phyloP scores from a whole-genome alignment of 768 basidiomycete genomes.

The Leucosporidium yakuticum region DNA sequence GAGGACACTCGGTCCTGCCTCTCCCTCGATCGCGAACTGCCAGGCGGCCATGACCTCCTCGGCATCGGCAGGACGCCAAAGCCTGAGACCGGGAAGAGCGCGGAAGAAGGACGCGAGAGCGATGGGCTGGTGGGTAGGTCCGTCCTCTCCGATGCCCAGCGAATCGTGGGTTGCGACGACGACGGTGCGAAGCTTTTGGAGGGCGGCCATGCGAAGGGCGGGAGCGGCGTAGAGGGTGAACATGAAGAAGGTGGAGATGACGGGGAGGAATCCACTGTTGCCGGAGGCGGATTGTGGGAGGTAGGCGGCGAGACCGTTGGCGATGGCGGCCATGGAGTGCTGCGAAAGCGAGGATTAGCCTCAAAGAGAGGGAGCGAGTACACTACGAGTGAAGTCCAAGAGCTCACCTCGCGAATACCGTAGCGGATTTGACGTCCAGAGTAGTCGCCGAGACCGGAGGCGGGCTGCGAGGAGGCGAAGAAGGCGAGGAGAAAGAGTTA shows the following conservation, averaged over 20 bases:
- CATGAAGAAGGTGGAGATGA: constrained; percentile 79
- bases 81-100: constrained; percentile 78
- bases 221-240: constrained; percentile 55
- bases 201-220: constrained; percentile 80
- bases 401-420: constrained; percentile 7
- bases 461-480: constrained; percentile 86
- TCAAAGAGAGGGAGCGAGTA: too few relatives aligned
- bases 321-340: constrained; percentile 92
- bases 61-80: constrained; percentile 67
- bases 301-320: constrained; percentile 73
- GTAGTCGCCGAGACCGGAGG: constrained; percentile 73
- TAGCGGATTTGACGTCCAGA: constrained; percentile 67
- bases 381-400: too few relatives aligned
- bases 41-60: constrained; percentile 93
- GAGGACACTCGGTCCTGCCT: constrained; percentile 69
- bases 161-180: constrained; percentile 95
- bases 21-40: constrained; percentile 65
- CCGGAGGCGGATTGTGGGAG: constrained; percentile 40
- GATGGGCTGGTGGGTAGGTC: constrained; percentile 90
- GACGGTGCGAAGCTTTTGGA: constrained; percentile 79
- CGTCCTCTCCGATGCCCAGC: constrained; percentile 85
- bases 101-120: constrained; percentile 80
- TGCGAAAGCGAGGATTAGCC: constrained; percentile 77
- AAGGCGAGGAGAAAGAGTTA: constrained; percentile 60
- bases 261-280: constrained; percentile 49